Evolutionary conservation across 768 basidiomycete genomes (phyloP), one percentile per base, ranked within the genome.

Genomic region (Leccinum incarnatum): DNA sequence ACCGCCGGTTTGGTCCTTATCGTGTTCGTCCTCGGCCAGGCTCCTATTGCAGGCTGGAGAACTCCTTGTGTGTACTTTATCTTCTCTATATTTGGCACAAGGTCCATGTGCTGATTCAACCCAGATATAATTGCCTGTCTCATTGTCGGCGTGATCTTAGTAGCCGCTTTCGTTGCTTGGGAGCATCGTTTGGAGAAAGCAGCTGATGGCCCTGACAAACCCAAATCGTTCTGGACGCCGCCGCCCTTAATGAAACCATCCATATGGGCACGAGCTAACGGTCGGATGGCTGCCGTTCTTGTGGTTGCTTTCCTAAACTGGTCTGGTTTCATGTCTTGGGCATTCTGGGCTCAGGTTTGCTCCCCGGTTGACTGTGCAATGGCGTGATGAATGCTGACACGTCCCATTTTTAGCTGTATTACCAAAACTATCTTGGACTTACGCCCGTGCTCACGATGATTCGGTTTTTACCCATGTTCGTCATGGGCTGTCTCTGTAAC

Each of bases 111-210:
- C 40, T 62, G 34, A 55, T 53, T 48, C 34, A 10, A 23, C 1
- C 19, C 50, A 81, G 90, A 93, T 68, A 90, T 93, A 62, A 85
- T 93, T 52, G 84, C 78, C 2, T 78, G 88, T 6, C 76, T 93
- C 30, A 71, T 90, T 51, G 34, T 88, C 17, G 86, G 88, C 3
- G 72, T 90, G 2, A 10, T 86, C 23, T 64, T 91, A 17, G 57
- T 88, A 14, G 70, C 65, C 2, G 50, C 74, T 1, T 95, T 93
- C 75, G 55, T 88, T 48, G 60, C 70, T 29, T 94, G 89, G 89
- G 85, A 93, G 63, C 65, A 74, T 51, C 78, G 81, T 65, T 75
- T 94, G 29, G 88, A 89, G 47, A 64, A 65, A 5, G 59, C 62
- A 12, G 55, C 54, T 0, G 57, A 58, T 17, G 48, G 34, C 0